Percentiles rank a stretch among this genome's conserved stretches.
Conservation (phyloP, 495 filamentous ascomycete genomes). For the Xylaria longipes region DNA sequence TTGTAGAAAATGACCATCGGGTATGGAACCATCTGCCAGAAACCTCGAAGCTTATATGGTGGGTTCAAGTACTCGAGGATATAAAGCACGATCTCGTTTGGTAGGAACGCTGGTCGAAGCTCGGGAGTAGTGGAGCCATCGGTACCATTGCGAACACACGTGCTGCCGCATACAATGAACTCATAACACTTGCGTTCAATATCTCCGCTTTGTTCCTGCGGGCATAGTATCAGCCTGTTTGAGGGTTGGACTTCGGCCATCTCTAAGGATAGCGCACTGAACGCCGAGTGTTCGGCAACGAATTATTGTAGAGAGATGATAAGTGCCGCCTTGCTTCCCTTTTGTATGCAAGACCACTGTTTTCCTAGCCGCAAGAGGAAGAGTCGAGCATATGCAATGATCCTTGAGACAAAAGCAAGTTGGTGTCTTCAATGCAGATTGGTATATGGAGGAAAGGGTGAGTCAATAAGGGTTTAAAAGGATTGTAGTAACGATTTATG, state of each 20-base stretch:
- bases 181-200: not conserved
- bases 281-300: not conserved
- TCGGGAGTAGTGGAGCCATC: not conserved
- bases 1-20: not conserved
- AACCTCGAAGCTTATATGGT: slow-evolving; percentile 5
- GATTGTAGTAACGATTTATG: not conserved
- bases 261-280: not conserved
- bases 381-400: not conserved
- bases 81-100: not conserved
- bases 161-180: not conserved
- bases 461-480: not conserved
- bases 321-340: not conserved
- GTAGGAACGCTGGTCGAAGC: not conserved
- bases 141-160: not conserved
- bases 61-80: not conserved
- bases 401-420: not conserved
- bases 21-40: too few relatives aligned
- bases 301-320: not conserved
- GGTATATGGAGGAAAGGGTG: not conserved
- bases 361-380: not conserved
- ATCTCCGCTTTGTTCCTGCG: not conserved
- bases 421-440: not conserved
- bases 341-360: not conserved
- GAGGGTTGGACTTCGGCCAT: not conserved
- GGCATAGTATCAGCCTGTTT: not conserved